Percentiles rank a stretch among this genome's conserved stretches.
Evolutionary conservation across 495 filamentous ascomycete species (phyloP).

Genomic region (Jackrogersella minutella): DNA sequence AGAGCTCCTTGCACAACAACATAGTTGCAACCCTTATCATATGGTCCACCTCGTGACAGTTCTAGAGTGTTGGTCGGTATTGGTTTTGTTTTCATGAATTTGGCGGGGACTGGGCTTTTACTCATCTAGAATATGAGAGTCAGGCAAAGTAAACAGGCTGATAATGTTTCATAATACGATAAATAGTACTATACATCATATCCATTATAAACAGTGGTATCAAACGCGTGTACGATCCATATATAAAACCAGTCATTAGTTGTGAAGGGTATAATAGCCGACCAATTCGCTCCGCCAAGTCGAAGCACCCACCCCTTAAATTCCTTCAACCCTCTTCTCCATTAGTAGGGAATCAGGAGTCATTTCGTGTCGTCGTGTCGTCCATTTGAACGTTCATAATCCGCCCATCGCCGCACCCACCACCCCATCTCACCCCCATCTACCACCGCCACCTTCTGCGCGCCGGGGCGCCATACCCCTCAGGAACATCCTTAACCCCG

Average conservation of each 20-base stretch:
- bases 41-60: too few species aligned
- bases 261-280: slow-evolving; percentile 28
- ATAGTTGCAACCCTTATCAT: too few species aligned
- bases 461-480: slow-evolving; percentile 23
- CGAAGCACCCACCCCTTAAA: not conserved
- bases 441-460: slow-evolving; percentile 25
- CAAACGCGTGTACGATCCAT: not conserved
- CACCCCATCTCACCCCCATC: not conserved
- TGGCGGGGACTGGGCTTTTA: too few species aligned
- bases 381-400: not conserved
- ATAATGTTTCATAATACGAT: too few species aligned
- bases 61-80: too few species aligned
- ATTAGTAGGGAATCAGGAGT: not conserved
- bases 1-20: too few species aligned
- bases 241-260: slow-evolving; percentile 10
- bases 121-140: too few species aligned
- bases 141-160: too few species aligned
- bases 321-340: not conserved
- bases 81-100: too few species aligned
- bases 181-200: too few species aligned
- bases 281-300: not conserved
- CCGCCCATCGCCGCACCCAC: not conserved
- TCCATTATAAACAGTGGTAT: slow-evolving; percentile 13
- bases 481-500: slow-evolving; percentile 16
- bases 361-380: not conserved